Base-by-base conservation (phyloP, 2,329 filamentous ascomycete genomes). In the Epichloe bromicola region DNA sequence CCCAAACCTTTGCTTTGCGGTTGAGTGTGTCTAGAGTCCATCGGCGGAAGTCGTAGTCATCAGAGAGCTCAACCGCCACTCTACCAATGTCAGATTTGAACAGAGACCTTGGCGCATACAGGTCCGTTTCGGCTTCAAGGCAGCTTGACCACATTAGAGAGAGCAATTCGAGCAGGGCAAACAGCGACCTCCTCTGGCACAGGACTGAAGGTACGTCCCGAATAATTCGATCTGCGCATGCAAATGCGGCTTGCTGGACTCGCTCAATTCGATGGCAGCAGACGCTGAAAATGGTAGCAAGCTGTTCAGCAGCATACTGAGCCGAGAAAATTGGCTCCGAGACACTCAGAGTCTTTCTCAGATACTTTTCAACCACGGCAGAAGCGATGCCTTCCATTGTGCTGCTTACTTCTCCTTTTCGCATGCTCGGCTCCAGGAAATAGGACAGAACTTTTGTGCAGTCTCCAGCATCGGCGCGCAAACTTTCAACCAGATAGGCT, bases 101-200 rank as follows among this genome's bases (percentile, higher is more conserved):
- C 3, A 79, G 82, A 4, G 89, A 86, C 54, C 83, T 83, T 69
- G 89, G 94, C 49, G 88, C 83, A 61, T 97, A 98, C 61, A 94
- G 82, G 59, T 98, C 91, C 0, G 90, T 90, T 65, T 99, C 93
- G 12, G 86, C 86, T 64, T 98, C 91, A 15, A 98, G 73, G 63
- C 93, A 98, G 61, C 89, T 91, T 46, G 82, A 81, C 91, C 91
- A 98, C 84, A 98, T 89, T 30, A 98, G 78, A 3, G 88, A 91
- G 17, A 98, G 72, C 4, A 98, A 77, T 65, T 98, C 94, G 10
- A 98, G 74, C 15, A 99, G 74, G 2, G 91, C 89, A 68, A 97
- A 98, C 0, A 99, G 74, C 1, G 94, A 95, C 6, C 85, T 83
- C 58, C 86, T 86, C 61, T 96, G 86, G 62, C 91, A 97, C 15